Percentiles rank a stretch among this genome's conserved stretches.
phyloP scores from a whole-genome alignment of 1,284 basidiomycete species.

The Rhodotorula sp. region DNA sequence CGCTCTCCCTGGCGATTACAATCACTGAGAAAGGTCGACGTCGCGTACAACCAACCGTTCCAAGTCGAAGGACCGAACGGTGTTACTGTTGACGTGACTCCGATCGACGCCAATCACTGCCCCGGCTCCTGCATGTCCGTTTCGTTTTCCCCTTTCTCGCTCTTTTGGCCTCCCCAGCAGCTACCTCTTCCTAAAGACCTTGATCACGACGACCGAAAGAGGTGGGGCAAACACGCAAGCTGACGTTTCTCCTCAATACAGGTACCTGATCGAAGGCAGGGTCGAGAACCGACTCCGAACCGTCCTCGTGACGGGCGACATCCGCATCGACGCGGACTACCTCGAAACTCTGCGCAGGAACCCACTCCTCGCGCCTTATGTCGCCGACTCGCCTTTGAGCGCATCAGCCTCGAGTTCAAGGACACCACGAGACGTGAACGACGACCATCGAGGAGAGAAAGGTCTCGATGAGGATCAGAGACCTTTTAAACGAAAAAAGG shows the following conservation, averaged over 20 bases:
- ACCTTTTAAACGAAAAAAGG: background rate
- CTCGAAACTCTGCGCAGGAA: constrained; percentile 65
- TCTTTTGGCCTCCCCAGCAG: background rate
- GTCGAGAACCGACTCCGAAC: constrained; percentile 54
- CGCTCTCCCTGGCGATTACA: background rate
- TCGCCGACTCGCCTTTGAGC: background rate
- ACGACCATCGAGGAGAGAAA: no score
- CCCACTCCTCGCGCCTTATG: constrained; percentile 56
- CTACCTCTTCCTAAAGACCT: background rate
- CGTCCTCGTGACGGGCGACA: constrained; percentile 86
- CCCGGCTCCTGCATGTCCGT: constrained; percentile 85
- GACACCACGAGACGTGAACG: no score
- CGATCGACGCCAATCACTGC: constrained; percentile 90
- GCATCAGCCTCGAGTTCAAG: background rate
- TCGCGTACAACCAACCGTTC: constrained; percentile 29
- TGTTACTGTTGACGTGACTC: constrained; percentile 67
- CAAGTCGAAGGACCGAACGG: constrained; percentile 55
- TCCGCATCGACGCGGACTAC: constrained; percentile 79
- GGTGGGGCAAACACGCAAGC: background rate
- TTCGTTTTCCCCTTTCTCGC: background rate
- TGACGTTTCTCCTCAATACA: constrained; percentile 49
- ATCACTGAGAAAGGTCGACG: constrained; percentile 29
- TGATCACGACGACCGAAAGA: background rate
- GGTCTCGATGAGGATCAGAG: no score
- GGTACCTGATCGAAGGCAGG: constrained; percentile 80